Evolutionary conservation across 2,329 filamentous ascomycete species (phyloP).

Genomic region (Ophiognomonia clavigignenti-juglandacearum): DNA sequence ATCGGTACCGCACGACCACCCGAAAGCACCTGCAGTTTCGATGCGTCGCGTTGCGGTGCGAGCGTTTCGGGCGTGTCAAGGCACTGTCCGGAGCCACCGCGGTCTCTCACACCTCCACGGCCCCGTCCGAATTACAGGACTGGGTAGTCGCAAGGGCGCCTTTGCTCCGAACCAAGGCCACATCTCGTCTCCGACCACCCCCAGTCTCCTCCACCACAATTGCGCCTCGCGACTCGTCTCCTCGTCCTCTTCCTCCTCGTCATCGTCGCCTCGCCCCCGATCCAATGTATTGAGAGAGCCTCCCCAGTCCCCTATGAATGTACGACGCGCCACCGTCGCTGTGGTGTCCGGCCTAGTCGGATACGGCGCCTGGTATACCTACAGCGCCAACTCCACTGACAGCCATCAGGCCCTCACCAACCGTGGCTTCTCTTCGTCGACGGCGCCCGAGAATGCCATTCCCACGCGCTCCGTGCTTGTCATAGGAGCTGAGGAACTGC

Average conservation of each 20-base stretch:
- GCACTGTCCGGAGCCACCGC: slow-evolving; percentile 49
- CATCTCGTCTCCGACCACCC: slow-evolving; percentile 13
- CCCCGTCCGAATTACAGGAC: slow-evolving; percentile 36
- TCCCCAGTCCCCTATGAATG: slow-evolving; percentile 69
- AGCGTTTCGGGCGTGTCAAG: slow-evolving; percentile 64
- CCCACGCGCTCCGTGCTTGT: slow-evolving; percentile 69
- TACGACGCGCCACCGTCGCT: slow-evolving; percentile 62
- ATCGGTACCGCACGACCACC: too few species aligned
- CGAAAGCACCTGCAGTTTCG: too few species aligned
- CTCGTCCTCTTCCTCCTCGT: slow-evolving; percentile 13
- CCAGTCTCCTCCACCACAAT: slow-evolving; percentile 16
- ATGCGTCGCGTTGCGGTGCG: slow-evolving; percentile 72
- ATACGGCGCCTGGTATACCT: slow-evolving; percentile 73
- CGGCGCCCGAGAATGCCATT: slow-evolving; percentile 31
- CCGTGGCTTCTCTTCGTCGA: slow-evolving; percentile 37
- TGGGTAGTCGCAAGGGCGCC: slow-evolving; percentile 41
- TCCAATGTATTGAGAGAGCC: slow-evolving; percentile 38
- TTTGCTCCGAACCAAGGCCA: slow-evolving; percentile 16
- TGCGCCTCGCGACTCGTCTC: slow-evolving; percentile 18
- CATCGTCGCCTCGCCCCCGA: slow-evolving; percentile 20
- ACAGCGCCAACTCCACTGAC: slow-evolving; percentile 42
- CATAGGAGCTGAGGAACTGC: slow-evolving; percentile 85
- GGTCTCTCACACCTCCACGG: slow-evolving; percentile 24
- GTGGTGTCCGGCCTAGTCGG: slow-evolving; percentile 67
- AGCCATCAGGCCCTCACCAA: slow-evolving; percentile 28